Evolutionary conservation across 768 basidiomycete species (phyloP).

Genomic region (Suillus sp.): DNA sequence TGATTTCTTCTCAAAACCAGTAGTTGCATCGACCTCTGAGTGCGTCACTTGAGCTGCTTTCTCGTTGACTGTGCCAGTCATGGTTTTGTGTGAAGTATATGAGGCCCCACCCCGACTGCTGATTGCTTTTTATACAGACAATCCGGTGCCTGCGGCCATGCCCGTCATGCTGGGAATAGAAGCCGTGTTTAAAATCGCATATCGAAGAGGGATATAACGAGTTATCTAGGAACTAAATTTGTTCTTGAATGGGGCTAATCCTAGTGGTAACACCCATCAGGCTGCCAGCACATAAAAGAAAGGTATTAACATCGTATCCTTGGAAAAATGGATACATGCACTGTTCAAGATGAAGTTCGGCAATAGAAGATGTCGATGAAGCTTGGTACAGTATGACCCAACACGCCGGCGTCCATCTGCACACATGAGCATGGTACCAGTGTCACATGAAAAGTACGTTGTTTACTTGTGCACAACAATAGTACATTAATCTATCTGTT

Average conservation of each 20-base stretch:
- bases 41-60: slow-evolving; percentile 11
- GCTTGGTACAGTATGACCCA: not conserved
- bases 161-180: not conserved
- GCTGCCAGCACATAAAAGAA: not conserved
- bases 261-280: not conserved
- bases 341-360: not conserved
- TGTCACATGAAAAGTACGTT: not conserved
- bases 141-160: not conserved
- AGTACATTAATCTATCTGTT: not conserved
- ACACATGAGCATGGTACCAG: not conserved
- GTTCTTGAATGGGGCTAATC: not conserved
- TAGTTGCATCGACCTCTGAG: slow-evolving; percentile 7
- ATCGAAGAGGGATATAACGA: not conserved
- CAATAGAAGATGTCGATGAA: not conserved
- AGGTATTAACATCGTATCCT: not conserved
- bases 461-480: not conserved
- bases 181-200: not conserved
- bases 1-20: slow-evolving; percentile 16
- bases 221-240: not conserved
- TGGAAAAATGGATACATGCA: not conserved
- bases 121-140: not conserved
- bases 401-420: not conserved
- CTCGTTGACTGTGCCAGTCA: slow-evolving; percentile 14
- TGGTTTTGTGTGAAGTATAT: slow-evolving; percentile 4
- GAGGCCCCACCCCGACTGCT: not conserved